Evolutionary conservation across 176 grass and related monocot species (phyloP), one percentile per base, ranked within the genome.

Genomic region (Tuctoria greenei): DNA sequence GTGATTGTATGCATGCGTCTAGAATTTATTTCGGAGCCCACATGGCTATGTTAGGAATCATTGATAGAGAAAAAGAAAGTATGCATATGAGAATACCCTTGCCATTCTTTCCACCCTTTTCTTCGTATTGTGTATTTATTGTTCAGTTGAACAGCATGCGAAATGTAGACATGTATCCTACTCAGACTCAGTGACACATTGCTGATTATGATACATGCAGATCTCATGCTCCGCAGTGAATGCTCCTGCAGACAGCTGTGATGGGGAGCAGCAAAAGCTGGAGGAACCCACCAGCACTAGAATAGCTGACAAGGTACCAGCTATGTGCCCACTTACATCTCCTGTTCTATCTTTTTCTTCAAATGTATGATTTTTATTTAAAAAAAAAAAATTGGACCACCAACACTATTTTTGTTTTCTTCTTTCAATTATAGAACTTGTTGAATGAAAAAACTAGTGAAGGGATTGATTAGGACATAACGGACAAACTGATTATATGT

Each of bases 261-360:
- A 93, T 73, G 84, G 69, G 85, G 85, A 90, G 26, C 82, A 85
- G 61, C 75, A 91, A 86, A 93, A 86, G 88, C 88, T 69, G 56
- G 88, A 94, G 54, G 74, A 78, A 27, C 72, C 83, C 73, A 86
- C 87, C 40, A 85, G 34, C 78, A 89, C 88, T 76, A 76, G 81
- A 81, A 45, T 93, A 63, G 41, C 85, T 91, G 91, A 93, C 82
- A 94, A 91, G 91, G 91, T 94, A 49, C 78, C 75, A 79, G 66
- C 81, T 77, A 73, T 50, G 49, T 80, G 75, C 37, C 69, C 86
- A 75, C 57, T 70, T 58, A 76, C 35, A 28, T 56, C 46, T 51
- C 52, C 23, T 46, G 80, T 75, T 41, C 24, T 69, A 21, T 36
- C 16, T 72, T 86, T 72, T 78, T 50, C 15, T 12, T 9, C 1